Evolutionary conservation across 495 filamentous ascomycete genomes (phyloP).

Genomic region (Penicillium bovifimosum): DNA sequence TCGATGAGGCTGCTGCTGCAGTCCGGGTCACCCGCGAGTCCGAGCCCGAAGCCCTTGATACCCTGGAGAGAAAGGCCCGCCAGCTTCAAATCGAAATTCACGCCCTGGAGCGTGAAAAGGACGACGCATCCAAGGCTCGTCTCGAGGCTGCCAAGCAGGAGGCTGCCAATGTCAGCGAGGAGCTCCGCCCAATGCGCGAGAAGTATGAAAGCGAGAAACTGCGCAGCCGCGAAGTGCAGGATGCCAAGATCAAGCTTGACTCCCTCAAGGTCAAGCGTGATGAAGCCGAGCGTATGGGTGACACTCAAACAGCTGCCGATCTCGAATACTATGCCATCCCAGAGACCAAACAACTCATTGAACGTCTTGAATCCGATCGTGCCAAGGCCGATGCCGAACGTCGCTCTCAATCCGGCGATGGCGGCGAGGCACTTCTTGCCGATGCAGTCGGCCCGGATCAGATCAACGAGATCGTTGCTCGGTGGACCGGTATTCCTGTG

Average conservation of each 20-base stretch:
- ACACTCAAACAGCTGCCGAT: slow-evolving; percentile 78
- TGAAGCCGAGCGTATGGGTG: slow-evolving; percentile 80
- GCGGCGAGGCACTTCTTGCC: slow-evolving; percentile 65
- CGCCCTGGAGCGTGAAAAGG: slow-evolving; percentile 86
- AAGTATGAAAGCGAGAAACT: slow-evolving; percentile 91
- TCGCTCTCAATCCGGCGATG: slow-evolving; percentile 49
- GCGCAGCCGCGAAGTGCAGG: slow-evolving; percentile 84
- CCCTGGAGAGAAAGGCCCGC: slow-evolving; percentile 76
- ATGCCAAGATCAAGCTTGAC: slow-evolving; percentile 93
- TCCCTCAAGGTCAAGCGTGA: slow-evolving; percentile 81
- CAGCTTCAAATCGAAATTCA: slow-evolving; percentile 97
- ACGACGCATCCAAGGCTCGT: slow-evolving; percentile 80
- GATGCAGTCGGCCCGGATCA: slow-evolving; percentile 95
- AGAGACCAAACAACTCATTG: slow-evolving; percentile 76
- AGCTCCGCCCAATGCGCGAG: slow-evolving; percentile 83
- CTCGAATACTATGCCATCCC: slow-evolving; percentile 96
- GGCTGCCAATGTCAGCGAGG: slow-evolving; percentile 85
- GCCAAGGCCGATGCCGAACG: slow-evolving; percentile 68
- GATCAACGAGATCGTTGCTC: slow-evolving; percentile 96
- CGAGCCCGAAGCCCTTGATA: slow-evolving; percentile 90
- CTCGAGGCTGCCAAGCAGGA: slow-evolving; percentile 79
- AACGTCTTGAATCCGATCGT: slow-evolving; percentile 74
- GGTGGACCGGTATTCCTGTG: slow-evolving; percentile 96
- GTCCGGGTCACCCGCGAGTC: slow-evolving; percentile 93
- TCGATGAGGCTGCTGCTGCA: slow-evolving; percentile 93